Evolutionary conservation across 2,329 filamentous ascomycete species (phyloP), one percentile per base, ranked within the genome.

Genomic region (Arthrinium puccinioides): DNA sequence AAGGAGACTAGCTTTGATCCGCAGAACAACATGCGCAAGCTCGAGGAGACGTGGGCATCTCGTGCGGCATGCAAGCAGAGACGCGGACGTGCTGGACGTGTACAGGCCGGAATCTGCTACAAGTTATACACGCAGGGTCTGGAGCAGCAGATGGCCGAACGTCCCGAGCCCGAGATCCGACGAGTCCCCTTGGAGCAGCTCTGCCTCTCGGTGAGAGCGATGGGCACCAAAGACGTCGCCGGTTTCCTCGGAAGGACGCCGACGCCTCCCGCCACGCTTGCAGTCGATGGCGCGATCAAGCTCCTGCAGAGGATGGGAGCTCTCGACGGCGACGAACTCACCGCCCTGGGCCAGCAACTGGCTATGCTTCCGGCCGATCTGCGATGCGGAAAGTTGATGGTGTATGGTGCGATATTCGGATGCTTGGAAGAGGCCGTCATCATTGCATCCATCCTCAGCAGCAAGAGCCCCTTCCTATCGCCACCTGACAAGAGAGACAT

Each of bases 1-100:
- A 98, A 98, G 56, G 90, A 98, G 61, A 98, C 89, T 0, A 90
- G 86, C 55, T 97, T 89, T 51, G 92, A 97, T 56, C 79, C 87
- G 0, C 76, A 83, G 44, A 94, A 84, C 56, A 95, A 95, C 55
- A 95, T 97, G 81, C 84, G 94, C 29, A 88, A 87, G 52, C 76
- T 98, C 2, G 84, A 90, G 49, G 92, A 98, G 64, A 88, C 87
- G 0, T 98, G 89, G 89, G 92, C 89, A 1, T 97, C 90, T 2
- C 79, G 80, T 27, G 90, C 92, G 8, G 90, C 92, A 4, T 95
- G 89, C 59, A 95, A 96, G 61, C 92, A 98, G 59, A 79, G 92
- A 25, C 81, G 88, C 38, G 92, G 92, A 55, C 83, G 92, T 66
- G 92, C 92, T 20, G 92, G 92, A 54, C 82, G 92, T 73, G 92